phyloP scores from a whole-genome alignment of 2,329 filamentous ascomycete species.

The Stromatinia cepivora region DNA sequence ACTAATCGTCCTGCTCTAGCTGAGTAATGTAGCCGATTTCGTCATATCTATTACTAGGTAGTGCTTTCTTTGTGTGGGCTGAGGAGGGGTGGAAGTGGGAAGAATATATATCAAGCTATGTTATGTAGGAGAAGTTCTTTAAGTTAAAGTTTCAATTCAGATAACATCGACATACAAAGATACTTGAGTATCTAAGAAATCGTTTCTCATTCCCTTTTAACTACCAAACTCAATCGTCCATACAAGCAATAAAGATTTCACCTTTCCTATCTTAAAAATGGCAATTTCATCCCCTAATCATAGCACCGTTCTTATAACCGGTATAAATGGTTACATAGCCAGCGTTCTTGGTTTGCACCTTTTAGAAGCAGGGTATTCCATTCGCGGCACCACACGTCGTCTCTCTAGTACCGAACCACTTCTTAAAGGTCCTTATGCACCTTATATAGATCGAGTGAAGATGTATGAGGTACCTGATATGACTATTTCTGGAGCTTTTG shows the following conservation, averaged over 20 bases:
- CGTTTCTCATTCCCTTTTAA: background rate
- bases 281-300: constrained; percentile 34
- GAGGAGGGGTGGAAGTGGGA: background rate
- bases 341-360: constrained; percentile 36
- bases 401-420: constrained; percentile 31
- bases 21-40: background rate
- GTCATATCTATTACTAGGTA: background rate
- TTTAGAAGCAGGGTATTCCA: constrained; percentile 37
- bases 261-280: constrained; percentile 25
- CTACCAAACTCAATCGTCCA: background rate
- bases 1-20: background rate
- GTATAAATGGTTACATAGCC: constrained; percentile 42
- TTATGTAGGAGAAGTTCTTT: background rate
- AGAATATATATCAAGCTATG: background rate
- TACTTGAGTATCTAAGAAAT: background rate
- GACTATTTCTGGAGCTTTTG: constrained; percentile 37
- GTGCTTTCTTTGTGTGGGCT: background rate
- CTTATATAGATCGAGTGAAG: constrained; percentile 35
- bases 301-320: constrained; percentile 40
- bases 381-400: constrained; percentile 39
- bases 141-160: background rate
- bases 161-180: background rate
- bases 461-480: constrained; percentile 39
- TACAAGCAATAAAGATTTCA: background rate
- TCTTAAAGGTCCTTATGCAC: constrained; percentile 35